Evolutionary conservation across 2,329 filamentous ascomycete species (phyloP), one percentile per base, ranked within the genome.

Genomic region (Pseudogymnoascus pannorum): DNA sequence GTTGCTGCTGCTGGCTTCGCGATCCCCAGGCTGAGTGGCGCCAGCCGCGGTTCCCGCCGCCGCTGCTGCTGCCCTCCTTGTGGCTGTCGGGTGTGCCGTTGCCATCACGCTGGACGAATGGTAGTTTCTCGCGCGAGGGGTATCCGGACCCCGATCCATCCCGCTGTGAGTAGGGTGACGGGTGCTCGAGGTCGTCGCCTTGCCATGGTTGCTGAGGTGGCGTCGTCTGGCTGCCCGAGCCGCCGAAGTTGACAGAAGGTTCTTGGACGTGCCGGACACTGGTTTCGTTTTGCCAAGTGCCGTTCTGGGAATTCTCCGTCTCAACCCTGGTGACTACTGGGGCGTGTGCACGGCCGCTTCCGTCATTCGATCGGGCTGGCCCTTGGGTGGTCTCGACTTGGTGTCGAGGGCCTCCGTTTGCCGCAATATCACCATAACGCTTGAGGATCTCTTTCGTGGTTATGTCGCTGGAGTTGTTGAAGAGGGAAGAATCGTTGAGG

Each of bases 381-480:
- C 81, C 20, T 72, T 68, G 76, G 71, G 85, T 80, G 70, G 81
- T 76, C 75, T 85, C 83, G 74, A 78, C 76, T 76, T 83, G 77
- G 78, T 89, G 75, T 76, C 86, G 76, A 44, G 80, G 77, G 5
- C 79, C 79, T 11, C 75, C 74, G 62, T 72, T 76, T 0, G 72
- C 70, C 61, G 77, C 75, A 64, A 94, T 87, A 70, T 96, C 91
- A 58, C 92, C 92, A 75, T 95, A 97, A 61, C 91, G 86, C 73
- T 93, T 96, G 59, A 99, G 81, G 60, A 99, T 97, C 70, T 99
- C 94, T 74, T 99, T 99, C 5, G 92, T 96, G 1, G 93, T 97
- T 64, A 97, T 87, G 63, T 99, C 93, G 51, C 88, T 87, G 65
- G 83, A 87, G 70, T 86, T 88, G 72, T 87, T 91, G 75, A 95